These are phyloP conservation scores for Singerocomus inundabilis DNA, from an alignment of 1,284 basidiomycete genomes.

Conservation along the genomic window DNA sequence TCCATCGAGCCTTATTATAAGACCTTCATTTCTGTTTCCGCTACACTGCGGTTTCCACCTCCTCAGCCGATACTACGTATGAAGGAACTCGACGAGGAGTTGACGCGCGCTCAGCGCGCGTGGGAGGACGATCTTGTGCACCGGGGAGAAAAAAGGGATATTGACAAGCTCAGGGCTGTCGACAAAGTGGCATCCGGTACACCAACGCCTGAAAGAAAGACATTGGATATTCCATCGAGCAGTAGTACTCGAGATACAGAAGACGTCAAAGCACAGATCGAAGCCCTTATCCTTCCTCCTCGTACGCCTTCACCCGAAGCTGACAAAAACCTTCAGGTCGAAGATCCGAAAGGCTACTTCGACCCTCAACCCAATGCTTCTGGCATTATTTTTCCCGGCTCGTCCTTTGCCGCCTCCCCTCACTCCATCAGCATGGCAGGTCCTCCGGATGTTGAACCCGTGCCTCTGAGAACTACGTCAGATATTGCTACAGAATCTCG, in stretches of 20 bases:
- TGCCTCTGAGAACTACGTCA: constrained; percentile 47
- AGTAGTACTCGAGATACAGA: constrained; percentile 35
- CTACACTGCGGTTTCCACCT: constrained; percentile 85
- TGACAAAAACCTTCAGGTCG: constrained; percentile 21
- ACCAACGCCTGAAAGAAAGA: constrained; percentile 28
- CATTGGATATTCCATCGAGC: constrained; percentile 9
- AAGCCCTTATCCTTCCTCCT: constrained; percentile 55
- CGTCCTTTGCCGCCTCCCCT: constrained; percentile 28
- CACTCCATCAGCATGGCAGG: constrained; percentile 17
- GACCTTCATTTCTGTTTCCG: constrained; percentile 89
- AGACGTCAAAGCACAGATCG: constrained; percentile 69
- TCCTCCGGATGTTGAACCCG: constrained; percentile 40
- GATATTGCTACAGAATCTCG: constrained; percentile 74
- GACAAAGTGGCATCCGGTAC: constrained; percentile 24
- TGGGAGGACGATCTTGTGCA: constrained; percentile 86
- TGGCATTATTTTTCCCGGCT: constrained; percentile 24
- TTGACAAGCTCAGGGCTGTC: constrained; percentile 40
- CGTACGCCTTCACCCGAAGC: constrained; percentile 43
- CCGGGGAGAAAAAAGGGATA: constrained; percentile 64
- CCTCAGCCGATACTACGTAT: constrained; percentile 84
- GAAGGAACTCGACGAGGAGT: constrained; percentile 80
- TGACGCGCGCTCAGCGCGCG: constrained; percentile 62
- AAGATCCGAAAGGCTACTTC: constrained; percentile 42
- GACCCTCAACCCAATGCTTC: constrained; percentile 37
- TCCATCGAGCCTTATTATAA: constrained; percentile 79